These are phyloP conservation scores for Blastocystis sp. DNA, from an alignment of 352 stramenopile genomes.

Conservation along the genomic window DNA sequence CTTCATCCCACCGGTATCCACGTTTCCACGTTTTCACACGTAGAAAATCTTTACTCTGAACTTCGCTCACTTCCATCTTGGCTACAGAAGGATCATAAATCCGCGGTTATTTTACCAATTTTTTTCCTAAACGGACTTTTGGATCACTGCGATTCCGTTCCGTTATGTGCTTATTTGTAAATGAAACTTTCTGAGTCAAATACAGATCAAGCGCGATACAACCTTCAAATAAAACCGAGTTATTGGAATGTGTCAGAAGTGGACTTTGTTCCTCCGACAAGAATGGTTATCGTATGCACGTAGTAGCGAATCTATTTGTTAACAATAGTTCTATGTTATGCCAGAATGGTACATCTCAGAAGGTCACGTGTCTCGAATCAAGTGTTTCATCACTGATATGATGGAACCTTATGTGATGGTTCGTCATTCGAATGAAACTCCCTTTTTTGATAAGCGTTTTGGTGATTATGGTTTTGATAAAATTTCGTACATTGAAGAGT, in stretches of 20 bases:
- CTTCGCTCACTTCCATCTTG: not conserved
- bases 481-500: conserved; percentile 33
- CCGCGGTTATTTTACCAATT: conserved; percentile 51
- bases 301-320: not conserved
- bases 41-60: not conserved
- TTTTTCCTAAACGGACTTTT: conserved; percentile 38
- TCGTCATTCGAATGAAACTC: not conserved
- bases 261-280: not conserved
- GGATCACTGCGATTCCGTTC: not conserved
- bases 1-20: not conserved
- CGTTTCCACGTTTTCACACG: not conserved
- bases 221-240: not conserved
- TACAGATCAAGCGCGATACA: not conserved
- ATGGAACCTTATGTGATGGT: conserved; percentile 44
- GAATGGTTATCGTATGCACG: not conserved
- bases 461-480: conserved; percentile 59
- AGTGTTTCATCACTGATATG: conserved; percentile 30
- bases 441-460: conserved; percentile 1
- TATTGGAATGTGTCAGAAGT: not conserved
- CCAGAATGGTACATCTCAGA: conserved; percentile 33
- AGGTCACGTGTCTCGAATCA: not conserved
- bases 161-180: not conserved
- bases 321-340: conserved; percentile 35
- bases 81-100: not conserved
- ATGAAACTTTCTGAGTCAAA: not conserved